These are phyloP conservation scores for Balamuthia mandrillaris DNA, from an alignment of 208 protist genomes.

Conservation along the genomic window DNA sequence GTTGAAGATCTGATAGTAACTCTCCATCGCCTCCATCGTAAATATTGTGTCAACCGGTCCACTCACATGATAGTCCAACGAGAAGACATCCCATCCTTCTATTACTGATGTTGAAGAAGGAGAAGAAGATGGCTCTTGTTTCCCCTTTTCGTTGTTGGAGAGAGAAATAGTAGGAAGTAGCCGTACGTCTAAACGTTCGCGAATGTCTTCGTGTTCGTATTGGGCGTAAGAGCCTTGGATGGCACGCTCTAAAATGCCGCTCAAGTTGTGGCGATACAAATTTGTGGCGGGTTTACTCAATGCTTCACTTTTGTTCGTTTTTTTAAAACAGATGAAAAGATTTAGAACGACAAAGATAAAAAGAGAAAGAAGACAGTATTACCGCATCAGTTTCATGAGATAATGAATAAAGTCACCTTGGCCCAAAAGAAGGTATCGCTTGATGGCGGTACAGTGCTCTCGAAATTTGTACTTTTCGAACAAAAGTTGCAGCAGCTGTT, in stretches of 20 bases:
- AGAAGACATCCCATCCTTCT: slow-evolving; percentile 76
- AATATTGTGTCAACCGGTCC: slow-evolving; percentile 68
- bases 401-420: slow-evolving; percentile 79
- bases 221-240: slow-evolving; percentile 61
- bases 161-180: too few species aligned
- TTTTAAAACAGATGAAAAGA: too few species aligned
- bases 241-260: slow-evolving; percentile 63
- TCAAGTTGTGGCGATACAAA: slow-evolving; percentile 65
- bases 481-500: slow-evolving; percentile 54
- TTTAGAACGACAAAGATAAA: too few species aligned
- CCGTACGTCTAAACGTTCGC: slow-evolving; percentile 68
- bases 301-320: too few species aligned
- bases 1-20: slow-evolving; percentile 64
- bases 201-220: slow-evolving; percentile 62
- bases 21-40: neutral
- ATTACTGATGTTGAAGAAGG: too few species aligned
- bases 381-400: slow-evolving; percentile 69
- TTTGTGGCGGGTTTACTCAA: slow-evolving; percentile 38
- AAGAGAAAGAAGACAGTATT: neutral
- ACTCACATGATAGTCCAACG: slow-evolving; percentile 71
- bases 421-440: slow-evolving; percentile 73
- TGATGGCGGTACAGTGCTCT: slow-evolving; percentile 62
- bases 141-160: too few species aligned
- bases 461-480: slow-evolving; percentile 60
- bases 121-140: neutral